Evolutionary conservation across 1,139 yeast genomes (phyloP).

Genomic region (Geotrichum macrosporum): DNA sequence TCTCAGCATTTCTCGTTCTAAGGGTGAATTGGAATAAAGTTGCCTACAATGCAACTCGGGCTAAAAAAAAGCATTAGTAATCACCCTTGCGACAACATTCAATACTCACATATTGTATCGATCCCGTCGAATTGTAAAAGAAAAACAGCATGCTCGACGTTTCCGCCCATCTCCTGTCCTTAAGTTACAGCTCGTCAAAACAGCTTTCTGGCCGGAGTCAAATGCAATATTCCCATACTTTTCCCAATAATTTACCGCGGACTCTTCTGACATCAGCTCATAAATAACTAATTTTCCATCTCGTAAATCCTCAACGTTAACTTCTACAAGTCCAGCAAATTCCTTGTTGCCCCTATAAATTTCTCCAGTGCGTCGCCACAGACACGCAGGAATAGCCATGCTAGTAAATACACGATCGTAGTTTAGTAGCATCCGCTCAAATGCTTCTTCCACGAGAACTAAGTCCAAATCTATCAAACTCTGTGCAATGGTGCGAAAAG

Average conservation of each 20-base stretch:
- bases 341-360: conserved; percentile 93
- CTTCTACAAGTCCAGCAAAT: conserved; percentile 90
- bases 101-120: conserved; percentile 60
- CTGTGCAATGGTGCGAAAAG: conserved; percentile 87
- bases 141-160: conserved; percentile 82
- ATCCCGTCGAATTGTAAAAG: conserved; percentile 88
- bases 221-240: conserved; percentile 95
- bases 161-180: conserved; percentile 78
- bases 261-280: conserved; percentile 91
- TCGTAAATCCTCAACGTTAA: conserved; percentile 80
- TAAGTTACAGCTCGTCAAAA: conserved; percentile 81
- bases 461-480: conserved; percentile 86
- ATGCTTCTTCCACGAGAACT: conserved; percentile 86
- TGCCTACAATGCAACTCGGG: conserved; percentile 94
- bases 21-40: conserved; percentile 75
- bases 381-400: conserved; percentile 96
- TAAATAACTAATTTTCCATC: conserved; percentile 91
- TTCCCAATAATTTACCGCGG: conserved; percentile 97
- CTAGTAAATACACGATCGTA: conserved; percentile 93
- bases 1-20: no score
- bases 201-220: conserved; percentile 93
- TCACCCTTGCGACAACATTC: background rate
- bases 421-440: conserved; percentile 86
- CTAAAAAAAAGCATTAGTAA: background rate
- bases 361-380: conserved; percentile 96